A percentile compares a stretch with the other conserved stretches of the same genome.
phyloP scores from a whole-genome alignment of 805 yeast species.

The Ogataea siamensis region DNA sequence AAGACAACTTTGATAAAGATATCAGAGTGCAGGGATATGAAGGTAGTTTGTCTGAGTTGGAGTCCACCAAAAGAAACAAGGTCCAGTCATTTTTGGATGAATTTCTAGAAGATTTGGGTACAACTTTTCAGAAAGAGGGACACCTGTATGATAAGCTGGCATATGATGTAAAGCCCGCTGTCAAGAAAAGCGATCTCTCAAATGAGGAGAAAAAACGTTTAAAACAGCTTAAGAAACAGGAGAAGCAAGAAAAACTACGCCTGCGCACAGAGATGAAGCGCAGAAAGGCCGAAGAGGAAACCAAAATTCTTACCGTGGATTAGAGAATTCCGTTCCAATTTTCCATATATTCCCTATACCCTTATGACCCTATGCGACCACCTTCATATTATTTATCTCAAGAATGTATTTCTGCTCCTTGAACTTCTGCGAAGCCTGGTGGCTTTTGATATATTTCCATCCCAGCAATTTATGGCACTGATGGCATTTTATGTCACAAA shows the following conservation, averaged over 20 bases:
- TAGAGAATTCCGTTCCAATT: neutral
- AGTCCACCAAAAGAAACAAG: slow-evolving; percentile 34
- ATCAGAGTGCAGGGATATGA: slow-evolving; percentile 7
- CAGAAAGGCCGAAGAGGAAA: slow-evolving; percentile 11
- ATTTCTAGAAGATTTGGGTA: slow-evolving; percentile 27
- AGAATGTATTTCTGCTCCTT: slow-evolving; percentile 63
- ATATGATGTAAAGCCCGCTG: slow-evolving; percentile 17
- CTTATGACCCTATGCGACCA: slow-evolving; percentile 10
- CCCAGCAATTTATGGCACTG: slow-evolving; percentile 55
- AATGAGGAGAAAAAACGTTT: slow-evolving; percentile 31
- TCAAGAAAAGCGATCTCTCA: neutral
- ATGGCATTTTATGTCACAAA: slow-evolving; percentile 55
- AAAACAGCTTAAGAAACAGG: slow-evolving; percentile 34
- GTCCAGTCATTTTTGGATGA: slow-evolving; percentile 31
- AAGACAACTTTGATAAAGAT: slow-evolving; percentile 26
- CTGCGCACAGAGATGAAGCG: slow-evolving; percentile 21
- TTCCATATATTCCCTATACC: slow-evolving; percentile 2
- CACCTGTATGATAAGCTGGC: slow-evolving; percentile 17
- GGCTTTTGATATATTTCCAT: slow-evolving; percentile 60
- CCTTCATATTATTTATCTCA: slow-evolving; percentile 35
- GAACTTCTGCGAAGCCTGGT: slow-evolving; percentile 44
- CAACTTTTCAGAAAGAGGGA: slow-evolving; percentile 26
- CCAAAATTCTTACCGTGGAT: slow-evolving; percentile 17
- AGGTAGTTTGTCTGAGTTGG: slow-evolving; percentile 31
- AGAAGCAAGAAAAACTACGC: slow-evolving; percentile 35